Conservation (phyloP, 257 asterid genomes). For the Solanum pinnatisectum region DNA sequence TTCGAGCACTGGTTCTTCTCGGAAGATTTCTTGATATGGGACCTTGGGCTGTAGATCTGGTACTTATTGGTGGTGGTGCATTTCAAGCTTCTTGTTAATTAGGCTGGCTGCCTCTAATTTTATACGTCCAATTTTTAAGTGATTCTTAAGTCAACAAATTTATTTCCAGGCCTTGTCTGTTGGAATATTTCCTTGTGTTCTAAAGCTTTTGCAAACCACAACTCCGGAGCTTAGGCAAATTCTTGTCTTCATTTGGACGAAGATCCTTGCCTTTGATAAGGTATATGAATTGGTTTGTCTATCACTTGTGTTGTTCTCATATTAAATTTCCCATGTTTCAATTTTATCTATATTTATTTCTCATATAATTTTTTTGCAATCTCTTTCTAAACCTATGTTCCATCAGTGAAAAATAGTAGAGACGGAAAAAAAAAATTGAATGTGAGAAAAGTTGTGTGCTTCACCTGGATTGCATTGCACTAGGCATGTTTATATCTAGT, state of each 20-base stretch:
- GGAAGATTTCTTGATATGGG: constrained; percentile 99
- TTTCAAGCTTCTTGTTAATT: not conserved
- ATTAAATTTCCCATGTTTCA: not conserved
- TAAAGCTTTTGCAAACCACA: constrained; percentile 90
- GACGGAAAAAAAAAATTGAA: not conserved
- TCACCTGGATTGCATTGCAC: not conserved
- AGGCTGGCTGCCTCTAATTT: not conserved
- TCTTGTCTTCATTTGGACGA: constrained; percentile 96
- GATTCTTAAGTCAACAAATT: not conserved
- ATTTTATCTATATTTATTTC: not conserved
- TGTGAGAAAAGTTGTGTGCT: not conserved
- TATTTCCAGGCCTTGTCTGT: constrained; percentile 81
- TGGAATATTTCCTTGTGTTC: constrained; percentile 94
- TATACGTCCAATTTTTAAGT: not conserved
- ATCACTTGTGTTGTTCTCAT: not conserved
- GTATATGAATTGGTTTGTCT: constrained; percentile 16
- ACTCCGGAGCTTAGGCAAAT: constrained; percentile 92
- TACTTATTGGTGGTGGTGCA: constrained; percentile 19
- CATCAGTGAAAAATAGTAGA: not conserved
- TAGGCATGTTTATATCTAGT: not conserved
- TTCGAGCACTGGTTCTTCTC: constrained; percentile 95
- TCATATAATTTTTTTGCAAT: not conserved
- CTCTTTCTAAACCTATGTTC: not conserved
- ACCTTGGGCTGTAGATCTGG: constrained; percentile 98
- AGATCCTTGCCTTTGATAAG: constrained; percentile 95